phyloP scores from a whole-genome alignment of 257 asterid genomes.

The Rubia yunnanensis region DNA sequence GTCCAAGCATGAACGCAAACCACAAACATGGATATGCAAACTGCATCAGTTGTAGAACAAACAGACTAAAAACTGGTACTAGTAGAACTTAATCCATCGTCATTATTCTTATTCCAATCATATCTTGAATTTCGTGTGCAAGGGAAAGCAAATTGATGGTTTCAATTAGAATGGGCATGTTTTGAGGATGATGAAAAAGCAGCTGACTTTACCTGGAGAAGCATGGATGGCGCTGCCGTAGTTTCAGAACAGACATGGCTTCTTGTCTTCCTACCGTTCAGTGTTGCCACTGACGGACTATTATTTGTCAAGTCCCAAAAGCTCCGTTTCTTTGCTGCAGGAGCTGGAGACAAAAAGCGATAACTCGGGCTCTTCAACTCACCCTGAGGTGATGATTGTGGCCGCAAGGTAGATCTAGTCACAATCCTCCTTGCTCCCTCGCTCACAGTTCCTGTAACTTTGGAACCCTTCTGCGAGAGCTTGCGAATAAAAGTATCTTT shows the following conservation, averaged over 20 bases:
- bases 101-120: background rate
- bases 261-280: constrained; percentile 55
- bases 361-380: constrained; percentile 34
- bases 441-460: constrained; percentile 23
- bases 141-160: too few species aligned
- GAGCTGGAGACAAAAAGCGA: constrained; percentile 46
- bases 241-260: constrained; percentile 36
- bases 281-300: constrained; percentile 43
- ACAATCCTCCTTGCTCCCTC: constrained; percentile 25
- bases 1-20: constrained; percentile 27
- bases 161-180: background rate
- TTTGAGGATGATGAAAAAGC: background rate
- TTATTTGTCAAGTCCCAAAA: constrained; percentile 58
- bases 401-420: constrained; percentile 27
- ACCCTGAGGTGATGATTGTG: constrained; percentile 22
- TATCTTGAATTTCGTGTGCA: background rate
- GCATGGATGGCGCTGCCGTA: constrained; percentile 44
- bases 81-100: background rate
- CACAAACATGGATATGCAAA: constrained; percentile 32
- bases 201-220: constrained; percentile 43
- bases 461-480: constrained; percentile 34
- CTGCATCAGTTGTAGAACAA: constrained; percentile 32
- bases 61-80: constrained; percentile 15
- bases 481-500: constrained; percentile 36
- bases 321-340: constrained; percentile 50